Evolutionary conservation across 2,329 filamentous ascomycete species (phyloP).

Genomic region (Trichoderma brevicompactum): DNA sequence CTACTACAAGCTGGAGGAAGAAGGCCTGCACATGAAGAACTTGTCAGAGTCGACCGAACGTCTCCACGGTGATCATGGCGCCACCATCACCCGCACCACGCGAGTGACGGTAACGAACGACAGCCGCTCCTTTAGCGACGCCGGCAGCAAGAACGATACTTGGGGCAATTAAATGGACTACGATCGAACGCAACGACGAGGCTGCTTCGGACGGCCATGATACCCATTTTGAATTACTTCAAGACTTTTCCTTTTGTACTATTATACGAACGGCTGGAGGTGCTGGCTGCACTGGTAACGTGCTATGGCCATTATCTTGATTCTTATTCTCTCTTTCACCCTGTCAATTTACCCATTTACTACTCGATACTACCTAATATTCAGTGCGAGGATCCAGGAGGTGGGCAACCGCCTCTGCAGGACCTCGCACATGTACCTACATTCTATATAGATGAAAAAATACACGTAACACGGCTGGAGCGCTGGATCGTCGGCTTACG

Average conservation of each 20-base stretch:
- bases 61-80: background rate
- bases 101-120: constrained; percentile 10
- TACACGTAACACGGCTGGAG: background rate
- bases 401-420: background rate
- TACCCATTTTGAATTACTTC: background rate
- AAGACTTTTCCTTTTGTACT: background rate
- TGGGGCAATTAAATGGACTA: constrained; percentile 10
- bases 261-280: background rate
- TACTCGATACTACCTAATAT: background rate
- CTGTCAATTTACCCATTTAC: background rate
- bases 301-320: background rate
- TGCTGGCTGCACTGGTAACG: background rate
- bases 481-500: background rate
- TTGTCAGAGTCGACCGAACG: background rate
- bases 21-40: background rate
- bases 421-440: background rate
- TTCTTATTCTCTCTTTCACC: background rate
- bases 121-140: constrained; percentile 13
- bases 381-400: background rate
- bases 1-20: constrained; percentile 14
- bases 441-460: constrained; percentile 3
- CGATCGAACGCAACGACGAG: background rate
- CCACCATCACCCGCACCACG: constrained; percentile 11
- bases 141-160: background rate
- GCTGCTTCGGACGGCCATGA: constrained; percentile 16